Evolutionary conservation across 2,329 filamentous ascomycete species (phyloP).

Genomic region (Penicillium palitans): DNA sequence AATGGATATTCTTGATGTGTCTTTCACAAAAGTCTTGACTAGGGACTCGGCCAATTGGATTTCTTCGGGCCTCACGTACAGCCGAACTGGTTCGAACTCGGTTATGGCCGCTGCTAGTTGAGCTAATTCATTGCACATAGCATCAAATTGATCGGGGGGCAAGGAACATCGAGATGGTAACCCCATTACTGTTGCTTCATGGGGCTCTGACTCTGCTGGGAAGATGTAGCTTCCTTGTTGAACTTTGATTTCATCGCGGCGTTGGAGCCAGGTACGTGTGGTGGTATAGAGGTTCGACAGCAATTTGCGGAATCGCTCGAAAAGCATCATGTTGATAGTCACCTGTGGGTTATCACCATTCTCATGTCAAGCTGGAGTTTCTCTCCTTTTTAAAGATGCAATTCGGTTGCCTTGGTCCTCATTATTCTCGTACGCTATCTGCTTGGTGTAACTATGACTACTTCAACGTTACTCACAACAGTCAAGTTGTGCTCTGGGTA

Average conservation of each 20-base stretch:
- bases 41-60: constrained; percentile 14
- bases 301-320: not conserved
- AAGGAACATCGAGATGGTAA: constrained; percentile 10
- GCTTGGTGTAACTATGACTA: constrained; percentile 4
- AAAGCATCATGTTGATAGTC: constrained; percentile 5
- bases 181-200: constrained; percentile 14
- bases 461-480: constrained; percentile 4
- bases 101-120: constrained; percentile 21
- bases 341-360: not conserved
- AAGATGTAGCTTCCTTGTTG: constrained; percentile 11
- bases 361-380: not conserved
- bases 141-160: constrained; percentile 6
- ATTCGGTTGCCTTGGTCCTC: constrained; percentile 3
- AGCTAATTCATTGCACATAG: constrained; percentile 16
- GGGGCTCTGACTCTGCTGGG: constrained; percentile 12
- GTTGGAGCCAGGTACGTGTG: not conserved
- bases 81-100: constrained; percentile 26
- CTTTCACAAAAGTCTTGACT: constrained; percentile 8
- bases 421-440: not conserved
- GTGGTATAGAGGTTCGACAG: not conserved
- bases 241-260: not conserved
- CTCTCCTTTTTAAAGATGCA: constrained; percentile 3
- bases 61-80: constrained; percentile 24
- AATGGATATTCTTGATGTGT: constrained; percentile 12
- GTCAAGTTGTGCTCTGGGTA: not conserved